Evolutionary conservation across 768 basidiomycete species (phyloP).

Genomic region (Pholiota molesta): DNA sequence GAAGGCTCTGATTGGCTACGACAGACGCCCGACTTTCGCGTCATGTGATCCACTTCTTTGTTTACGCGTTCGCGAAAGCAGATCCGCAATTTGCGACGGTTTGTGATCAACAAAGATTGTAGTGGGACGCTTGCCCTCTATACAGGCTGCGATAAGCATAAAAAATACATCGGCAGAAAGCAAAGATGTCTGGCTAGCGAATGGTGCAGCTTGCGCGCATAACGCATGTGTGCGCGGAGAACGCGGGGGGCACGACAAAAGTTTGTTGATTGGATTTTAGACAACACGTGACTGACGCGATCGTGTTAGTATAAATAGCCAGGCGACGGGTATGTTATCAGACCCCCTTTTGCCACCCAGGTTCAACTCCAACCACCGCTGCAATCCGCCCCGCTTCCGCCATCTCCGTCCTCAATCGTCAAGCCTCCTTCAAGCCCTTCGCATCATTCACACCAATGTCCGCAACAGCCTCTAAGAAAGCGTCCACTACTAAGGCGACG

Average conservation of each 20-base stretch:
- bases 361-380: constrained; percentile 27
- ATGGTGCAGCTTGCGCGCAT: constrained; percentile 1
- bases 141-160: not conserved
- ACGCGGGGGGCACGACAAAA: constrained; percentile 12
- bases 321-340: constrained; percentile 35
- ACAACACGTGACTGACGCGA: constrained; percentile 45
- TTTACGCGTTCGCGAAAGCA: constrained; percentile 16
- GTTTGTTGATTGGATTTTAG: constrained; percentile 45
- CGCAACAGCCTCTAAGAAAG: constrained; percentile 31
- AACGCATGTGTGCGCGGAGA: not conserved
- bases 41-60: constrained; percentile 25
- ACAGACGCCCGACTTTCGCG: constrained; percentile 10
- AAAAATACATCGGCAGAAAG: not conserved
- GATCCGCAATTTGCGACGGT: constrained; percentile 10
- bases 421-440: constrained; percentile 9
- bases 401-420: constrained; percentile 22
- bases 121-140: constrained; percentile 11
- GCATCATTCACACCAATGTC: constrained; percentile 18
- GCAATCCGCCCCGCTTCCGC: constrained; percentile 18
- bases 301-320: constrained; percentile 51
- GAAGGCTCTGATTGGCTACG: constrained; percentile 28
- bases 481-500: constrained; percentile 38
- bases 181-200: constrained; percentile 1
- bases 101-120: constrained; percentile 25
- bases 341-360: constrained; percentile 38